Evolutionary conservation across 148 eudicot genomes (phyloP).

Genomic region (Chenopodium quinoa): DNA sequence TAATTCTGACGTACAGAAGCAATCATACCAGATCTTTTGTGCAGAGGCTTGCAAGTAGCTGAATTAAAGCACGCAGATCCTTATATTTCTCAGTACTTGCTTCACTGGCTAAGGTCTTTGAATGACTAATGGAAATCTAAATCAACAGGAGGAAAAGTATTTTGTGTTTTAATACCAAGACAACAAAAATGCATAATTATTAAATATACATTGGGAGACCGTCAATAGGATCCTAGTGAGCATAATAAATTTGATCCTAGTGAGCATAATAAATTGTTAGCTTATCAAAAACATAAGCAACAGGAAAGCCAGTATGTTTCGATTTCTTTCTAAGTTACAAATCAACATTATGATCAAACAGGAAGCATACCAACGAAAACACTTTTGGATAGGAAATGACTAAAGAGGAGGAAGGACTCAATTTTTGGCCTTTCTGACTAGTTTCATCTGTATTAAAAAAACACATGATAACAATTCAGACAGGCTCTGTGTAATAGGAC

Average conservation of each 20-base stretch:
- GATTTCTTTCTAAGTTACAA: too few relatives aligned
- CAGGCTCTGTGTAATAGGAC: not conserved
- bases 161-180: not conserved
- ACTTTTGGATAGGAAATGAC: not conserved
- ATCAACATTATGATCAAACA: not conserved
- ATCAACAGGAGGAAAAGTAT: conserved; percentile 4
- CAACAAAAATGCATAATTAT: not conserved
- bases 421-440: not conserved
- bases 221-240: not conserved
- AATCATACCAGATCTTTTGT: conserved; percentile 83
- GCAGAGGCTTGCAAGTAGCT: conserved; percentile 77
- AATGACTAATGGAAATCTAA: conserved; percentile 68
- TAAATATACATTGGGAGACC: not conserved
- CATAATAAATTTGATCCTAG: not conserved
- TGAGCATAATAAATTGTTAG: not conserved
- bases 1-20: conserved; percentile 14
- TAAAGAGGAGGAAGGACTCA: too few relatives aligned
- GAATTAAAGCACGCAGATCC: conserved; percentile 89
- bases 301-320: not conserved
- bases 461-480: not conserved
- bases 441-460: not conserved
- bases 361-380: not conserved
- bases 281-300: not conserved
- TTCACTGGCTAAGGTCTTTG: conserved; percentile 73
- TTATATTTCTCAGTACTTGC: conserved; percentile 79